Evolutionary conservation across 78 protist species (phyloP).

Genomic region (Mastigamoeba balamuthi): DNA sequence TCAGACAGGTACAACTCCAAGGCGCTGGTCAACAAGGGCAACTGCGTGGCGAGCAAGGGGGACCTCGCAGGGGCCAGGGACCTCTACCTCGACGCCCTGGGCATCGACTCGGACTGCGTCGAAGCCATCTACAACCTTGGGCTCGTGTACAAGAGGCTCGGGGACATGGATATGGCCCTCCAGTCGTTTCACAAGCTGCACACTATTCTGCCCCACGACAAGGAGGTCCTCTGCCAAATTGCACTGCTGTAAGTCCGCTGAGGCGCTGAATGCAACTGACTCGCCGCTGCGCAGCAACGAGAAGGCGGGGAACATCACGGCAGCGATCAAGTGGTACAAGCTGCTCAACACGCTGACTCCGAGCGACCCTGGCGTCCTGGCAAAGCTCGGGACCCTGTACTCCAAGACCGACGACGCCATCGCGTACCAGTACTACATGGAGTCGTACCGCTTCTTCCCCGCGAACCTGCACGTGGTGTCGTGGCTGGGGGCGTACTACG

Average conservation of each 20-base stretch:
- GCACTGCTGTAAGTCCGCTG: background rate
- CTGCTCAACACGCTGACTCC: slow-evolving; percentile 20
- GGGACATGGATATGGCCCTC: slow-evolving; percentile 27
- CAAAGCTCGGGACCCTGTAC: slow-evolving; percentile 26
- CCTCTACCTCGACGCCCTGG: slow-evolving; percentile 46
- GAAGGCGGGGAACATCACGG: background rate
- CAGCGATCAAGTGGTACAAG: slow-evolving; percentile 29
- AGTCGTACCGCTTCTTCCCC: slow-evolving; percentile 42
- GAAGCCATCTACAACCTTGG: slow-evolving; percentile 73
- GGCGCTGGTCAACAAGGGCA: slow-evolving; percentile 72
- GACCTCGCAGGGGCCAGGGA: slow-evolving; percentile 22
- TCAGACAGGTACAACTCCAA: slow-evolving; percentile 65
- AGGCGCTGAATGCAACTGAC: background rate
- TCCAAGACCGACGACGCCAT: slow-evolving; percentile 32
- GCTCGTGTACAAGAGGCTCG: slow-evolving; percentile 21
- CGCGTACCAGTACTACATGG: slow-evolving; percentile 50
- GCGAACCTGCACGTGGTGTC: slow-evolving; percentile 54
- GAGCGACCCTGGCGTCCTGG: slow-evolving; percentile 45
- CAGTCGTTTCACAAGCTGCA: slow-evolving; percentile 25
- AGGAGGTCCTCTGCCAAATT: slow-evolving; percentile 41
- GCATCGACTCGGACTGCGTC: slow-evolving; percentile 56
- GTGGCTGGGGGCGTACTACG: slow-evolving; percentile 71
- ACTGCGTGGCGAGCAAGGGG: background rate
- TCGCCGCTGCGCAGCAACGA: background rate
- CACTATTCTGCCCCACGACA: slow-evolving; percentile 5